These are phyloP conservation scores for Micractinium conductrix DNA, from an alignment of 139 green algal species.

Conservation along the genomic window DNA sequence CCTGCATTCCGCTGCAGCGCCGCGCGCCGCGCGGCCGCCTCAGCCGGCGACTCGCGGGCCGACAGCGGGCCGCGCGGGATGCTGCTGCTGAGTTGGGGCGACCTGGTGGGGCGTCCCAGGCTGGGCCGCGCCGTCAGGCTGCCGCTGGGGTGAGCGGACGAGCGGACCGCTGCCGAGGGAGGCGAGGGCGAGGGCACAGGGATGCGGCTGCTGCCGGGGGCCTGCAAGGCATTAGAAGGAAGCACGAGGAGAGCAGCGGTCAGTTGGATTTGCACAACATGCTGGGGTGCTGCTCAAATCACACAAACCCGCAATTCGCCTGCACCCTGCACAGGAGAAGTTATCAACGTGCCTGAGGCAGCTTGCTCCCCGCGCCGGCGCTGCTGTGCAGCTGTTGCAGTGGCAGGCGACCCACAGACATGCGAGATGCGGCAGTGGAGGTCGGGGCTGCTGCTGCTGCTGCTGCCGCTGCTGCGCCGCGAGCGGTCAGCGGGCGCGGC, in stretches of 20 bases:
- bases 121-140: conserved; percentile 21
- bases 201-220: conserved; percentile 16
- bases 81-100: conserved; percentile 10
- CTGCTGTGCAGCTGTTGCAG: background rate
- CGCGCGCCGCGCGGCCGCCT: conserved; percentile 3
- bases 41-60: conserved; percentile 17
- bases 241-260: no score
- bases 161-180: background rate
- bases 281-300: no score
- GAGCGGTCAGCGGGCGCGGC: conserved; percentile 8
- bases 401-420: background rate
- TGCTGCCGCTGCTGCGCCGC: conserved; percentile 3
- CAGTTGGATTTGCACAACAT: background rate
- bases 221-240: background rate
- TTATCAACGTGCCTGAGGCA: background rate
- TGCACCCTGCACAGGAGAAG: background rate
- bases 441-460: background rate
- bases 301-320: no score
- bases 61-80: conserved; percentile 2
- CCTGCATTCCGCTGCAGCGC: conserved; percentile 24
- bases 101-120: background rate
- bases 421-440: background rate
- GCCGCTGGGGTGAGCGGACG: conserved; percentile 8
- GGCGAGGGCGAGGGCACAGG: background rate
- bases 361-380: background rate